phyloP scores from a whole-genome alignment of 495 filamentous ascomycete species.

The Penicillium simplicissimum region DNA sequence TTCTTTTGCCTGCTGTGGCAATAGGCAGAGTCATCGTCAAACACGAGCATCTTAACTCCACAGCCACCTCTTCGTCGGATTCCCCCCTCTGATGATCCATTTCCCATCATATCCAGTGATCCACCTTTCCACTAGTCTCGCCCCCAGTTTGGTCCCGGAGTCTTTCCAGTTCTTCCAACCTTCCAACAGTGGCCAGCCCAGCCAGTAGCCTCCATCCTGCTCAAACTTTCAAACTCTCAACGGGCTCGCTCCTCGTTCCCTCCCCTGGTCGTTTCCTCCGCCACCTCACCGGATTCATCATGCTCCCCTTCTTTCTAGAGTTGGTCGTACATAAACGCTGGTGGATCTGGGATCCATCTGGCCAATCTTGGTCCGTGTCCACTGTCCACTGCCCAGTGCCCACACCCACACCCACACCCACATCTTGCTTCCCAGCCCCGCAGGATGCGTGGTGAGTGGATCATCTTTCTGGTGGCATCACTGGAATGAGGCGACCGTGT shows the following conservation, averaged over 20 bases:
- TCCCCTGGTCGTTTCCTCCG: not conserved
- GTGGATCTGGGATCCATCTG: not conserved
- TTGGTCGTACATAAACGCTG: not conserved
- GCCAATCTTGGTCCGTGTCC: not conserved
- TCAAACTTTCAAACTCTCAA: not conserved
- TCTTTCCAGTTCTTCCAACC: not conserved
- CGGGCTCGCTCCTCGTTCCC: not conserved
- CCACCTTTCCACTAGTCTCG: not conserved
- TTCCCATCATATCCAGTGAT: not conserved
- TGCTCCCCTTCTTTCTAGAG: not conserved
- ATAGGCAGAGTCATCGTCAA: not conserved
- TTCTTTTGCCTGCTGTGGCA: conserved; percentile 12
- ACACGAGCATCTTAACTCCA: not conserved
- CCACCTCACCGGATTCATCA: conserved; percentile 16
- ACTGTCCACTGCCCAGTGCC: not conserved
- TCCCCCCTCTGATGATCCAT: not conserved
- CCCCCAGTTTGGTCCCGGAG: not conserved
- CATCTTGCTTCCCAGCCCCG: conserved; percentile 8
- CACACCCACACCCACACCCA: conserved; percentile 1
- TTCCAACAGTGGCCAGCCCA: not conserved
- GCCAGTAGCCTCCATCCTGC: not conserved
- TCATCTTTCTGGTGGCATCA: not conserved
- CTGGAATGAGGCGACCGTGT: conserved; percentile 3
- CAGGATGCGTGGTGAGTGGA: conserved; percentile 12
- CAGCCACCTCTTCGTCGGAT: not conserved